Evolutionary conservation across 2,329 filamentous ascomycete species (phyloP), one percentile per base, ranked within the genome.

Genomic region (Exophiala aquamarina): DNA sequence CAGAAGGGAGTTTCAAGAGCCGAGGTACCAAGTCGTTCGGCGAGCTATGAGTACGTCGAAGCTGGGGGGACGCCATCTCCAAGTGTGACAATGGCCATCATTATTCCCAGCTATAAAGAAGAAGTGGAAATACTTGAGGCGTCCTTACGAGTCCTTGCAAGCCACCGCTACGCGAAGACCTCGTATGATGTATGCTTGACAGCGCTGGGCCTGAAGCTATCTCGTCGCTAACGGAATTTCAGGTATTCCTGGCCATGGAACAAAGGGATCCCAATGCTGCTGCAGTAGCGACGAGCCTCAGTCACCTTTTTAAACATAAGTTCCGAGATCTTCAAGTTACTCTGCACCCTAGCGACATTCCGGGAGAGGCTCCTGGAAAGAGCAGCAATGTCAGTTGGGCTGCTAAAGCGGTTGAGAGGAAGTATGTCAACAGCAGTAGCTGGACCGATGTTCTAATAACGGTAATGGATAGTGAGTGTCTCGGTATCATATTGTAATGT

Each of bases 241-340:
- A 88, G 84, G 71, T 89, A 43, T 87, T 83, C 60, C 73, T 89
- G 21, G 85, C 80, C 17, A 88, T 88, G 84, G 85, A 88, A 61
- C 71, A 83, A 58, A 81, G 84, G 48, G 85, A 89, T 62, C 68
- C 70, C 40, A 75, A 79, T 37, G 78, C 75, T 9, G 76, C 80
- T 50, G 66, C 74, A 38, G 88, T 87, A 65, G 84, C 84, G 9
- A 70, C 75, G 49, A 72, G 71, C 7, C 70, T 88, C 13, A 75
- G 83, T n/a, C 74, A 78, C 37, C 76, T 79, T 49, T 87, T 86
- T 57, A 68, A 76, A 54, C 79, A 79, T 59, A 80, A 76, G 48
- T 88, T 89, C 62, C 79, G 80, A 33, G 77, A 76, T 49, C 83
- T 89, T 58, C 78, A 81, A 58, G 83, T 79, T 61, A 87, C 83